phyloP scores from a whole-genome alignment of 106 monocot species.

The Triglochin maritima region DNA sequence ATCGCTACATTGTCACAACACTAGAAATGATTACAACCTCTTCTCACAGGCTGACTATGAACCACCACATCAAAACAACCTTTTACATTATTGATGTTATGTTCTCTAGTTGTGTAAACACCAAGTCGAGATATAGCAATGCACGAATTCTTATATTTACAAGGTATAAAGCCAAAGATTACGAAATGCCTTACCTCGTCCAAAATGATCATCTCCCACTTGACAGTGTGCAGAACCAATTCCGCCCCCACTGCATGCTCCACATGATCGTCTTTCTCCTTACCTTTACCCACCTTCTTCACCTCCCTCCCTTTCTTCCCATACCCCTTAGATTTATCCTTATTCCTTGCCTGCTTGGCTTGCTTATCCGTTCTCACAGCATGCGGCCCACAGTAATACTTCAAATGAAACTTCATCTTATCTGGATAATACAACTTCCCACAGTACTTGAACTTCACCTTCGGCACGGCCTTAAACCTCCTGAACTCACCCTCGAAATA shows the following conservation, averaged over 20 bases:
- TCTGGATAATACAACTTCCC: constrained; percentile 26
- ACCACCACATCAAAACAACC: too few relatives aligned
- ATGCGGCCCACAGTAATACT: constrained; percentile 56
- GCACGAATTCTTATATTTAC: too few relatives aligned
- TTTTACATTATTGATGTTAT: too few relatives aligned
- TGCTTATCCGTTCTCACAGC: constrained; percentile 54
- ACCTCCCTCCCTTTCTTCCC: neutral
- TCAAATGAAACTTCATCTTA: constrained; percentile 44
- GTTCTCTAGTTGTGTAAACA: too few relatives aligned
- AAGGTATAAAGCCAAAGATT: neutral
- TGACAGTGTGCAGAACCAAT: constrained; percentile 50
- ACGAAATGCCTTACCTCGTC: constrained; percentile 50
- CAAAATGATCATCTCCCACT: constrained; percentile 74
- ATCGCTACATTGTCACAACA: too few relatives aligned
- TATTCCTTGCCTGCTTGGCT: constrained; percentile 42
- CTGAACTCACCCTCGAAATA: constrained; percentile 50
- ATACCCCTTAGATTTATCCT: constrained; percentile 1
- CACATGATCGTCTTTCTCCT: too few relatives aligned
- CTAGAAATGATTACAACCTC: too few relatives aligned
- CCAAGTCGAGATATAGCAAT: too few relatives aligned
- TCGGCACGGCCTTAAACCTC: constrained; percentile 49
- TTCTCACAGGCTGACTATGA: too few relatives aligned
- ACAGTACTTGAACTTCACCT: constrained; percentile 45
- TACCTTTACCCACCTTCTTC: too few relatives aligned
- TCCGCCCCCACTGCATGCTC: neutral